A percentile compares a stretch with the other conserved stretches of the same genome.
Evolutionary conservation across 495 filamentous ascomycete species (phyloP).

Genomic region (Glarea lozoyensis): DNA sequence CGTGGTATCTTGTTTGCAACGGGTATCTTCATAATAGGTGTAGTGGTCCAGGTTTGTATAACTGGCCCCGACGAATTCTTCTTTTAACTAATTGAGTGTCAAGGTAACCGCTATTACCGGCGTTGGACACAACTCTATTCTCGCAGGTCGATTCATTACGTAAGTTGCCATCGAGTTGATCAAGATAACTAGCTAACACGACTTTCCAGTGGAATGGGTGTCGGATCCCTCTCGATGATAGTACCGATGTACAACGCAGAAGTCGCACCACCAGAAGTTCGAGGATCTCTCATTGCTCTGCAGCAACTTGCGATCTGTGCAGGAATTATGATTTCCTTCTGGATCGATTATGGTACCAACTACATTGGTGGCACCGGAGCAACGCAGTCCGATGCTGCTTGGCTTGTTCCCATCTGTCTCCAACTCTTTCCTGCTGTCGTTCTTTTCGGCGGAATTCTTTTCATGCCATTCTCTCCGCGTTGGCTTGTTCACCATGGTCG

Average conservation of each 20-base stretch:
- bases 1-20: conserved; percentile 64
- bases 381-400: conserved; percentile 57
- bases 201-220: conserved; percentile 49
- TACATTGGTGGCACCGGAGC: conserved; percentile 64
- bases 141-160: conserved; percentile 70
- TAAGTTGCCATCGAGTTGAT: too few relatives aligned
- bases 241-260: conserved; percentile 64
- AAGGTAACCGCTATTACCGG: conserved; percentile 46
- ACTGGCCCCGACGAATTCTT: too few relatives aligned
- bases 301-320: conserved; percentile 78
- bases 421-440: conserved; percentile 52
- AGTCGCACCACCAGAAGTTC: conserved; percentile 50
- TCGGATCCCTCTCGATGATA: conserved; percentile 60
- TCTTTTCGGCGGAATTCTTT: conserved; percentile 62
- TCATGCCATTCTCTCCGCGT: conserved; percentile 75
- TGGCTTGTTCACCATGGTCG: conserved; percentile 70
- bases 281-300: conserved; percentile 63
- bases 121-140: conserved; percentile 48
- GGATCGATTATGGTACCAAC: conserved; percentile 73
- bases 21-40: conserved; percentile 66
- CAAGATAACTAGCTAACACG: too few relatives aligned
- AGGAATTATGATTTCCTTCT: conserved; percentile 78
- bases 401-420: conserved; percentile 57
- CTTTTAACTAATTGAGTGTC: too few relatives aligned
- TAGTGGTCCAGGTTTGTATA: conserved; percentile 70